Evolutionary conservation across 2,329 filamentous ascomycete species (phyloP).

Genomic region (Paradendryphiella salina): DNA sequence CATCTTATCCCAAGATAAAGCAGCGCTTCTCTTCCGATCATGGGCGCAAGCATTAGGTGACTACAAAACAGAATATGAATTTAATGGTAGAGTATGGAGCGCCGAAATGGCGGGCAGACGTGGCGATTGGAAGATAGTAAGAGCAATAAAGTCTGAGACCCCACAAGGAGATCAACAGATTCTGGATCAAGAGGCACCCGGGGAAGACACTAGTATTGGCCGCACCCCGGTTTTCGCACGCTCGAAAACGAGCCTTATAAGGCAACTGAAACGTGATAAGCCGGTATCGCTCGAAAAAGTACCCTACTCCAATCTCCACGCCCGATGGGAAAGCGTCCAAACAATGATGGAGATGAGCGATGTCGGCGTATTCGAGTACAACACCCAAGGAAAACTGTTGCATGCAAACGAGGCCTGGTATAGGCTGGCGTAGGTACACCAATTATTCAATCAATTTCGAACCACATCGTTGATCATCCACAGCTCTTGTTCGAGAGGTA

Average conservation of each 20-base stretch:
- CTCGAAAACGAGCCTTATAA: conserved; percentile 14
- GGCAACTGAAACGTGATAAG: conserved; percentile 7
- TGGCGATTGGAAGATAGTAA: conserved; percentile 25
- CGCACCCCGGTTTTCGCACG: conserved; percentile 7
- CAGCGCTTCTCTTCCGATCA: conserved; percentile 31
- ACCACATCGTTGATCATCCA: neutral
- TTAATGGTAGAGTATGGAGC: conserved; percentile 24
- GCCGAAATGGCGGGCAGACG: conserved; percentile 20
- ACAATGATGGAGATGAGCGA: conserved; percentile 45
- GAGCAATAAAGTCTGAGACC: conserved; percentile 4
- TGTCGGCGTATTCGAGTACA: conserved; percentile 42
- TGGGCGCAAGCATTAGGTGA: conserved; percentile 31
- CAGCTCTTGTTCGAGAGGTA: conserved; percentile 29
- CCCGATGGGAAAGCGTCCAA: conserved; percentile 34
- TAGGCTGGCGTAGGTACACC: conserved; percentile 20
- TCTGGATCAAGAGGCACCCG: conserved; percentile 2
- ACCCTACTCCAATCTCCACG: conserved; percentile 21
- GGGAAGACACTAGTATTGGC: neutral
- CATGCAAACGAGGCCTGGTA: conserved; percentile 42
- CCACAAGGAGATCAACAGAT: neutral
- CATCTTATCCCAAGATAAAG: conserved; percentile 13
- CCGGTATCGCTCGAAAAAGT: conserved; percentile 3
- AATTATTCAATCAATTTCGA: neutral
- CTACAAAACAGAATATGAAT: conserved; percentile 19
- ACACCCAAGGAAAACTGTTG: conserved; percentile 28